Evolutionary conservation across 176 grass and related monocot species (phyloP), one percentile per base, ranked within the genome.

Genomic region (Panicum miliaceum): DNA sequence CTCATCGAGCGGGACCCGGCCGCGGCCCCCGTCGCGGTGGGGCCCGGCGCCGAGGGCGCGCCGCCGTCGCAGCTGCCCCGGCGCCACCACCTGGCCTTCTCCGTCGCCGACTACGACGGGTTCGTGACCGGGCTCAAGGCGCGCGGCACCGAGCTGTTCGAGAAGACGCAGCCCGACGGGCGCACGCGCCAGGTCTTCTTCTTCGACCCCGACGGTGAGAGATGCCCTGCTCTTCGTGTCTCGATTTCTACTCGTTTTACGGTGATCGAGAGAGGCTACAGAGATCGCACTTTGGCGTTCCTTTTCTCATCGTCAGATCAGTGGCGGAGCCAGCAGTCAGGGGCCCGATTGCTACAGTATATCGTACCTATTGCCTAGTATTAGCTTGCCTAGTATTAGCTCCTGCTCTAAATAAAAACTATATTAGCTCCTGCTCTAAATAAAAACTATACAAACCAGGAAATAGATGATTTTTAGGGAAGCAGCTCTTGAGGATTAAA

Each of bases 171-270:
- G 70, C 96, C 91, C 19, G 87, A 94, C 72, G 91, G 91, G 3
- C 78, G 47, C 83, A 99, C 93, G 22, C 89, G 92, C 81, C 88
- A 99, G 87, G 84, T 96, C 52, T 99, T 96, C 91, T 98, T 99
- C 87, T 99, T 99, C 85, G 93, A 99, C 79, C 96, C 96, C 40
- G 96, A 98, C 20, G 96, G 93, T 92, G 71, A 70, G 71, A 71
- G 36, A 70, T 45, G 34, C 35, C 47, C 8, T 37, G 9, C 47
- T 68, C 37, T 10, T 1, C 52, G 34, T 6, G 13, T 27, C 41
- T 26, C 40, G 29, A 64, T 40, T 58, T 13, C 5, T 12, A 29
- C 3, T 12, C 11, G 22, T 10, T 20, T 1, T 12, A 34, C 25
- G 46, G 32, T 62, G 46, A 38, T 68, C 7, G 25, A 52, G 38